phyloP scores from a whole-genome alignment of 1,284 basidiomycete species.

The Testicularia cyperi region DNA sequence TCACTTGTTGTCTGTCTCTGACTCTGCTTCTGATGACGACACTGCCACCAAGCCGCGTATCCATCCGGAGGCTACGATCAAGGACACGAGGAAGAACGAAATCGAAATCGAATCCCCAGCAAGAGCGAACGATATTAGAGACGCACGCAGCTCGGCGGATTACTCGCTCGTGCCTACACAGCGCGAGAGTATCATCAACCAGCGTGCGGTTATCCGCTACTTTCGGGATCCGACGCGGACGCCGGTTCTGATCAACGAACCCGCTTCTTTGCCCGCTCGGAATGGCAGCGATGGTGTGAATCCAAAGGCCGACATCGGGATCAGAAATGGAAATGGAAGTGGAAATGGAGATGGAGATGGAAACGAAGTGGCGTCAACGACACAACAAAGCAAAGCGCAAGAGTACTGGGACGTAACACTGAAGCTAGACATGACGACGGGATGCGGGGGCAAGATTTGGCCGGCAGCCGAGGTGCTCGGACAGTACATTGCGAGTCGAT shows the following conservation, averaged over 20 bases:
- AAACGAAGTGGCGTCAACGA: too few relatives aligned
- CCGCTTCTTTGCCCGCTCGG: background rate
- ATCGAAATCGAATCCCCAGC: too few relatives aligned
- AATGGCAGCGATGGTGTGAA: background rate
- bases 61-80: background rate
- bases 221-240: conserved; percentile 15
- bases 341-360: background rate
- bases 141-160: conserved; percentile 4
- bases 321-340: too few relatives aligned
- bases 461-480: conserved; percentile 78
- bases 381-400: too few relatives aligned
- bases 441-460: conserved; percentile 90
- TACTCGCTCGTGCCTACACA: conserved; percentile 65
- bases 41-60: background rate
- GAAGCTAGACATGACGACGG: conserved; percentile 74
- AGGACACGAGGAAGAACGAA: too few relatives aligned
- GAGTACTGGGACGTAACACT: conserved; percentile 62
- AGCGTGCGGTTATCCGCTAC: conserved; percentile 39
- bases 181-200: conserved; percentile 63
- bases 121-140: conserved; percentile 9
- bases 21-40: conserved; percentile 36
- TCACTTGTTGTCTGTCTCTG: conserved; percentile 68
- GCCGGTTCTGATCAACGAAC: conserved; percentile 6
- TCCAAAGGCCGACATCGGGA: background rate
- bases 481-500: conserved; percentile 39